Base-by-base conservation (phyloP, 2,329 filamentous ascomycete species). In the Cercospora zeina region DNA sequence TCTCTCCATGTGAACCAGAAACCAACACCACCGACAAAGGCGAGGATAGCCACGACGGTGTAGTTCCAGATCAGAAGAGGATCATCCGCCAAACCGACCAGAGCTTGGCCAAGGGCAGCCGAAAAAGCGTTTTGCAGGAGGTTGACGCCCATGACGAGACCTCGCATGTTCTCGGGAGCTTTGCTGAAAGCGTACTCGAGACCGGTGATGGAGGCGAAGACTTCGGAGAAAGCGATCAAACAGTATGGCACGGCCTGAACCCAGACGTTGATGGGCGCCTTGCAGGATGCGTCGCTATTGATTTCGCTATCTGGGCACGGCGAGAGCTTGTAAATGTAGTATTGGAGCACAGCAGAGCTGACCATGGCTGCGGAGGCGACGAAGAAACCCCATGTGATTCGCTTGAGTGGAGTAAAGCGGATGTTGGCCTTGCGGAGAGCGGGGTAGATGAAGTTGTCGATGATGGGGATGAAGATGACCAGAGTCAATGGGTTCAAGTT, bases 61-160 rank as follows among this genome's bases (percentile, higher is more conserved):
- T 92, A 92, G 77, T 91, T 83, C 85, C 86, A 89, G 56, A 86
- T 72, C 66, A 89, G 80, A 65, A 86, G 79, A 21, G 88, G 88
- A 71, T 91, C 85, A 61, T 81, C 81, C 11, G 85, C 82, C 13
- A 82, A 74, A 0, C 87, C 84, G 4, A 84, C 81, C 19, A 90
- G 76, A 4, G 86, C 82, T 68, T 87, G 83, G 1, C 84, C 86
- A 30, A 91, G 75, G 45, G 83, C 83, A 5, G 84, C 80, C 4
- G 83, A 82, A 58, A 85, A 80, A 1, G 85, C 85, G 51, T 78
- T 84, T 61, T 83, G 86, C 58, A 87, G 78, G 59, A 86, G 78
- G 67, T 84, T 87, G 49, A 87, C 62, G 56, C 64, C 66, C 77
- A 80, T 80, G 62, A 81, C 78, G 54, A 81, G 77, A 34, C 74